Evolutionary conservation across 2,329 filamentous ascomycete genomes (phyloP).

Genomic region (Penicillium concentricum): DNA sequence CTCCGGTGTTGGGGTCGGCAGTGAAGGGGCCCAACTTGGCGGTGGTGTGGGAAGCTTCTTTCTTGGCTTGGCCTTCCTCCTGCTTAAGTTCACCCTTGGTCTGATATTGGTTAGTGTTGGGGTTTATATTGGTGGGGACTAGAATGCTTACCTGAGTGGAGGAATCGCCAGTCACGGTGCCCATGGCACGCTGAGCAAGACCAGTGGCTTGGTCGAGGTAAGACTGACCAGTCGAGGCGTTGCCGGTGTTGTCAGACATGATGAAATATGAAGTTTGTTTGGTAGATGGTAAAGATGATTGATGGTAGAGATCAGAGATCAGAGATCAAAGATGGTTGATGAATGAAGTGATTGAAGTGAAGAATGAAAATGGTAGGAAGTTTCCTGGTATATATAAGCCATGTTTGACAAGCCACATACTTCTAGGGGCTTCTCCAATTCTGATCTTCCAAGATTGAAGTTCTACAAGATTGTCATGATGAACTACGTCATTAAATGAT

Average conservation of each 20-base stretch:
- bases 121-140: background rate
- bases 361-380: background rate
- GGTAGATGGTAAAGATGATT: background rate
- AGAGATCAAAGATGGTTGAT: background rate
- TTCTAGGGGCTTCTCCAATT: slow-evolving; percentile 5
- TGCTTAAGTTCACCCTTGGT: slow-evolving; percentile 66
- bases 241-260: slow-evolving; percentile 28
- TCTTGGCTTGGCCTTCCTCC: slow-evolving; percentile 62
- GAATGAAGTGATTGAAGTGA: background rate
- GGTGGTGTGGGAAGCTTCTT: slow-evolving; percentile 69
- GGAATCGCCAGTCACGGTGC: slow-evolving; percentile 69
- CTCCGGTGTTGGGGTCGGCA: slow-evolving; percentile 64
- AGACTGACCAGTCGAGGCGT: slow-evolving; percentile 74
- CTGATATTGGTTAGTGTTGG: slow-evolving; percentile 49
- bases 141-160: slow-evolving; percentile 58
- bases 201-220: slow-evolving; percentile 72
- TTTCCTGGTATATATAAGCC: background rate
- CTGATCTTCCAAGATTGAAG: background rate
- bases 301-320: too few relatives aligned
- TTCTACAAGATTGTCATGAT: slow-evolving; percentile 7
- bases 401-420: background rate
- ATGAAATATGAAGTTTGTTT: slow-evolving; percentile 8
- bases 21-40: slow-evolving; percentile 72
- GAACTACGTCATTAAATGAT: slow-evolving; percentile 22
- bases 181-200: slow-evolving; percentile 68